These are phyloP conservation scores for Herpetospermum pedunculosum DNA, from an alignment of 306 rosid species.

Conservation along the genomic window DNA sequence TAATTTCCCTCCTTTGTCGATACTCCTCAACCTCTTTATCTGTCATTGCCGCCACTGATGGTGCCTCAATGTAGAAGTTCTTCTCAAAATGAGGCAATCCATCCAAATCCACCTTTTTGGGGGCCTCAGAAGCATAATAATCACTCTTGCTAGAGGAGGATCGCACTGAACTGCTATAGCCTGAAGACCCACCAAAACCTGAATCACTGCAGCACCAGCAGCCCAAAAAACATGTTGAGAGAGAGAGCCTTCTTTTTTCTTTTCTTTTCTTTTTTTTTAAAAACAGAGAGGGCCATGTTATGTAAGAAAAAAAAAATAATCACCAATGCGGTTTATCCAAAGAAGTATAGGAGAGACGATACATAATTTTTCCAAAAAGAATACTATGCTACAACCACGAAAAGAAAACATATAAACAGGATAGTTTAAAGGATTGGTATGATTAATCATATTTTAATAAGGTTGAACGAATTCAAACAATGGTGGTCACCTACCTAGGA, in stretches of 20 bases:
- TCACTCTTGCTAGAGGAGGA: slow-evolving; percentile 52
- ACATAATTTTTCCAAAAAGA: not conserved
- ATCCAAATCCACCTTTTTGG: slow-evolving; percentile 68
- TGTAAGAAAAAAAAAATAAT: not conserved
- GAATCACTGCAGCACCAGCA: slow-evolving; percentile 53
- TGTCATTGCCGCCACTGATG: slow-evolving; percentile 68
- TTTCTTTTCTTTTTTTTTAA: too few relatives aligned
- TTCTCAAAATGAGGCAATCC: slow-evolving; percentile 92
- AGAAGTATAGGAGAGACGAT: not conserved
- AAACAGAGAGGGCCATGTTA: not conserved
- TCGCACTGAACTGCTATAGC: slow-evolving; percentile 37
- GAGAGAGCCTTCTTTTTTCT: too few relatives aligned
- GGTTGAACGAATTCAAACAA: too few relatives aligned
- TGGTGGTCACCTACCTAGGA: too few relatives aligned
- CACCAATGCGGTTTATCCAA: not conserved
- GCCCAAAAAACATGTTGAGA: slow-evolving; percentile 8
- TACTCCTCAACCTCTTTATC: slow-evolving; percentile 73
- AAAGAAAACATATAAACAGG: not conserved
- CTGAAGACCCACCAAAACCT: slow-evolving; percentile 54
- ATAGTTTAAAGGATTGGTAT: not conserved
- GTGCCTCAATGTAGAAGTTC: slow-evolving; percentile 69
- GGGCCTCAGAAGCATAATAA: slow-evolving; percentile 41
- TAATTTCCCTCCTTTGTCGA: slow-evolving; percentile 61
- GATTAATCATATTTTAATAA: not conserved
- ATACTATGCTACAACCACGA: not conserved